Evolutionary conservation across 2,329 filamentous ascomycete species (phyloP).

Genomic region (Neopestalotiopsis clavispora): DNA sequence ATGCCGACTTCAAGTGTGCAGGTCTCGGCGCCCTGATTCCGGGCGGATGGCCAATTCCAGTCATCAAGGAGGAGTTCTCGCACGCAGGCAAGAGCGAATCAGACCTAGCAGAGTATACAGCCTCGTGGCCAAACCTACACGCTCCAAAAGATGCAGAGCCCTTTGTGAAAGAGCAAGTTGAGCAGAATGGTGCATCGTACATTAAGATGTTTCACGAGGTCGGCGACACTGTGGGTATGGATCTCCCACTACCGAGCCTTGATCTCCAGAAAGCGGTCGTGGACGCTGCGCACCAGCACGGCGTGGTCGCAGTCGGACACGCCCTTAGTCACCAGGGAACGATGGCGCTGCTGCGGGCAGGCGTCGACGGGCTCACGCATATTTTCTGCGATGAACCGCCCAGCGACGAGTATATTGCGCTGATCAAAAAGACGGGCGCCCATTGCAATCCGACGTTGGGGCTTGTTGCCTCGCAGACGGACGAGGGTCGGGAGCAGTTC

Average conservation of each 20-base stretch:
- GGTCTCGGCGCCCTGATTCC: constrained; percentile 54
- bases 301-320: constrained; percentile 33
- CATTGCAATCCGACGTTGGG: constrained; percentile 18
- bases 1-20: constrained; percentile 52
- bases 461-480: not conserved
- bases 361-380: constrained; percentile 36
- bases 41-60: constrained; percentile 51
- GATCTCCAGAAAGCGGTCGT: constrained; percentile 51
- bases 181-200: constrained; percentile 47
- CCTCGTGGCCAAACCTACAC: not conserved
- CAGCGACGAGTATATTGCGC: constrained; percentile 26
- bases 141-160: not conserved
- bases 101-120: not conserved
- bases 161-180: not conserved
- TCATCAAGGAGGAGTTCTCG: constrained; percentile 35
- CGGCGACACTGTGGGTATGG: constrained; percentile 42
- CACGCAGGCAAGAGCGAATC: not conserved
- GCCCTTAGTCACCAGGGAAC: constrained; percentile 31
- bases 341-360: constrained; percentile 31
- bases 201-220: constrained; percentile 58
- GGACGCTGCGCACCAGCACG: constrained; percentile 36
- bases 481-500: not conserved
- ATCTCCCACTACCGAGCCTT: constrained; percentile 43
- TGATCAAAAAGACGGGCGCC: not conserved
- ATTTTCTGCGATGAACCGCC: constrained; percentile 35